phyloP scores from a whole-genome alignment of 2,329 filamentous ascomycete species.

The Lasiodiplodia hormozganensis region DNA sequence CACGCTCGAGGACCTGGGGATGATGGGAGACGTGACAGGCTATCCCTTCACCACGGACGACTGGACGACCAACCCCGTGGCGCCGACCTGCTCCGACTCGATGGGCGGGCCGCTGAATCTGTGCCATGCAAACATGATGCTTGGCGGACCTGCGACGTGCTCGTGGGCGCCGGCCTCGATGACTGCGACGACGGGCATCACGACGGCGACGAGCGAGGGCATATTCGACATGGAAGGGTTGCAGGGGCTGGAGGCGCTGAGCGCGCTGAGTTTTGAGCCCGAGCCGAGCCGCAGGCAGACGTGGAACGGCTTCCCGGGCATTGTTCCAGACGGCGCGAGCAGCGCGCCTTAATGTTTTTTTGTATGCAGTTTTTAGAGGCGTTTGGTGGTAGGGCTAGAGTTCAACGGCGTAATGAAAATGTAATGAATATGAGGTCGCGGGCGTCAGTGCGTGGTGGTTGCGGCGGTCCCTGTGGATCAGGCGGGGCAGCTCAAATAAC shows the following conservation, averaged over 20 bases:
- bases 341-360: constrained; percentile 7
- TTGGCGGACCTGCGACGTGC: constrained; percentile 24
- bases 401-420: neutral
- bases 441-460: neutral
- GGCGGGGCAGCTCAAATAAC: constrained; percentile 4
- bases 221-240: constrained; percentile 23
- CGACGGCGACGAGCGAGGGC: neutral
- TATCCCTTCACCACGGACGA: constrained; percentile 2
- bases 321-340: neutral
- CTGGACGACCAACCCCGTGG: neutral
- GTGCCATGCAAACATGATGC: constrained; percentile 25
- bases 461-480: neutral
- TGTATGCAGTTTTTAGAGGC: constrained; percentile 9
- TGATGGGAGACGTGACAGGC: constrained; percentile 19
- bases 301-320: constrained; percentile 23
- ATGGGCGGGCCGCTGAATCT: constrained; percentile 6
- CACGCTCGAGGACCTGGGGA: constrained; percentile 40
- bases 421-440: neutral
- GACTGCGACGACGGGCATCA: constrained; percentile 13
- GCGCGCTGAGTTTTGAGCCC: constrained; percentile 12
- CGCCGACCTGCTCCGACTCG: constrained; percentile 6
- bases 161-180: neutral
- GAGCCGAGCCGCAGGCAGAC: constrained; percentile 18
- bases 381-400: neutral
- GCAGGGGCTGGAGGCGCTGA: constrained; percentile 13